Percentiles rank a stretch among this genome's conserved stretches.
phyloP scores from a whole-genome alignment of 139 green algal species.

The Asterochloris erici region DNA sequence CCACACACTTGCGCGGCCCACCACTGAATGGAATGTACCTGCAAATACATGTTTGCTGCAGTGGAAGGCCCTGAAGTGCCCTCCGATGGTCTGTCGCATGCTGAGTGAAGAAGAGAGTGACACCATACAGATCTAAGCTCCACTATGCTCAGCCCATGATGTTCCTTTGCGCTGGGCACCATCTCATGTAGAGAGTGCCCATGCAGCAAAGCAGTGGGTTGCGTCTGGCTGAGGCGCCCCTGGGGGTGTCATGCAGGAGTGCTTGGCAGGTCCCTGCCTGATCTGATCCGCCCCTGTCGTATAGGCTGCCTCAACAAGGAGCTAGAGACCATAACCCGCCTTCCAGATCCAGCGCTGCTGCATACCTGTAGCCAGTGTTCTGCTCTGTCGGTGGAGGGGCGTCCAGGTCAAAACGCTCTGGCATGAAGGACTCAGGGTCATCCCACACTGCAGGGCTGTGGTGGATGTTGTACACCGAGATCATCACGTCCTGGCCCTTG shows the following conservation, averaged over 20 bases:
- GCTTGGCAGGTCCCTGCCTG: too few species aligned
- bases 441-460: slow-evolving; percentile 77
- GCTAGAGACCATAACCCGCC: too few species aligned
- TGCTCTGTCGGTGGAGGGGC: slow-evolving; percentile 87
- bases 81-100: not conserved
- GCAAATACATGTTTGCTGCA: not conserved
- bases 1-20: slow-evolving; percentile 81
- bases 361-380: slow-evolving; percentile 91
- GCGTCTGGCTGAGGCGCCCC: too few species aligned
- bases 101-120: not conserved
- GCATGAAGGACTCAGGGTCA: slow-evolving; percentile 80
- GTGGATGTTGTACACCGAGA: slow-evolving; percentile 98
- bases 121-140: not conserved
- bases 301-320: too few species aligned
- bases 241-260: too few species aligned
- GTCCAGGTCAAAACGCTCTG: slow-evolving; percentile 92
- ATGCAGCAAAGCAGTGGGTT: not conserved
- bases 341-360: too few species aligned
- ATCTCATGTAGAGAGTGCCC: not conserved
- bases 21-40: slow-evolving; percentile 75
- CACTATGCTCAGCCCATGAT: not conserved
- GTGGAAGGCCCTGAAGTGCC: not conserved
- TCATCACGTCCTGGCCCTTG: slow-evolving; percentile 93
- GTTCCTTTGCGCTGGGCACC: not conserved
- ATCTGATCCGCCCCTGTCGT: too few species aligned